Conservation (phyloP, 2,329 filamentous ascomycete species). For the Fusarium tuaranense region DNA sequence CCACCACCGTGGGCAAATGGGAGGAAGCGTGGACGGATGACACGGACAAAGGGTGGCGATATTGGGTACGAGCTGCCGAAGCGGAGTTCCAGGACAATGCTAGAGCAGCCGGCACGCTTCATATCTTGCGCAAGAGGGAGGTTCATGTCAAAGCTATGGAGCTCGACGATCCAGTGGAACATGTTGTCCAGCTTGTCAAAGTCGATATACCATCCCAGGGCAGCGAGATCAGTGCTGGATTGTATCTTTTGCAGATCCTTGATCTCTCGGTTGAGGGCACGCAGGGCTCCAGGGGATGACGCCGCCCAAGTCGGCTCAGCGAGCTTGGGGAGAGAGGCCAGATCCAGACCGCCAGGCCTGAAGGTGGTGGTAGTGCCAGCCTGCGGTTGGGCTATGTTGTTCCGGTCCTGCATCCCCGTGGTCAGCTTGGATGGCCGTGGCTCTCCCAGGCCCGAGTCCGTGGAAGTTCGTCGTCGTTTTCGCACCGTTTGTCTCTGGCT, state of each 20-base stretch:
- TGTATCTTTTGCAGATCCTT: constrained; percentile 74
- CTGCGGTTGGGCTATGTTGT: background rate
- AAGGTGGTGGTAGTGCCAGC: constrained; percentile 60
- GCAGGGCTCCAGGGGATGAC: constrained; percentile 44
- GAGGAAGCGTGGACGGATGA: constrained; percentile 84
- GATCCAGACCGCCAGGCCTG: constrained; percentile 73
- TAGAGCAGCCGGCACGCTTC: constrained; percentile 68
- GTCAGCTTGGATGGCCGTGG: constrained; percentile 28
- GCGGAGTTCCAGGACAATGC: constrained; percentile 83
- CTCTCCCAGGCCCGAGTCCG: constrained; percentile 34
- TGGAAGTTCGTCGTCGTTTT: constrained; percentile 35
- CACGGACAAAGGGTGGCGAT: constrained; percentile 84
- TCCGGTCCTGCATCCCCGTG: constrained; percentile 25
- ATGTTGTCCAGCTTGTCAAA: constrained; percentile 74
- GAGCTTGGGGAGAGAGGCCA: constrained; percentile 72
- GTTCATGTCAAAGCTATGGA: constrained; percentile 81
- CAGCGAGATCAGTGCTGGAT: constrained; percentile 66
- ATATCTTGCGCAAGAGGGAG: constrained; percentile 83
- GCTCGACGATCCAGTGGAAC: constrained; percentile 92
- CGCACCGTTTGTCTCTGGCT: constrained; percentile 18
- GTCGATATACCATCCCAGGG: constrained; percentile 88
- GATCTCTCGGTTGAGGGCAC: constrained; percentile 62
- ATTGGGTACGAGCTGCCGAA: constrained; percentile 83
- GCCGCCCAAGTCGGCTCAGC: constrained; percentile 47
- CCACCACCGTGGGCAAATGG: constrained; percentile 80